These are phyloP conservation scores for Torulaspora maleeae DNA, from an alignment of 805 yeast genomes.

Conservation along the genomic window DNA sequence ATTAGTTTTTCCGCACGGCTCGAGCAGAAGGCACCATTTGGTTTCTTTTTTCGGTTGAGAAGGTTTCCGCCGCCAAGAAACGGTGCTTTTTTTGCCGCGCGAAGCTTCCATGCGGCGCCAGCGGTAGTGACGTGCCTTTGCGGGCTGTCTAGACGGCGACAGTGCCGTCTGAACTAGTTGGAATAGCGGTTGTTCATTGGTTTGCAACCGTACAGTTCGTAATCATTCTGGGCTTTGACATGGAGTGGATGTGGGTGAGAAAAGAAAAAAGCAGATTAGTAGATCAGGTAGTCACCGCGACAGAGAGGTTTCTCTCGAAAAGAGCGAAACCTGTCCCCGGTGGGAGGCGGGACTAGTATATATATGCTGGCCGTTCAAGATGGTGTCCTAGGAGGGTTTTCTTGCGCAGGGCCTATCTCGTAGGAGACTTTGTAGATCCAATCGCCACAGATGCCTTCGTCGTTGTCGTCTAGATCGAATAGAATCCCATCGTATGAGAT, in stretches of 20 bases:
- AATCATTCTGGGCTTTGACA: too few species aligned
- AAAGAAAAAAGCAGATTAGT: not conserved
- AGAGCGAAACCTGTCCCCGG: not conserved
- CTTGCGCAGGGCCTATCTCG: too few species aligned
- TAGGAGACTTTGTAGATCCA: not conserved
- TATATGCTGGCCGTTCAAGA: not conserved
- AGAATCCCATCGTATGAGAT: conserved; percentile 15
- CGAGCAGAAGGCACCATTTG: not conserved
- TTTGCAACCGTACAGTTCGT: too few species aligned
- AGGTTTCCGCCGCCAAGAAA: not conserved
- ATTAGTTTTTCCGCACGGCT: not conserved
- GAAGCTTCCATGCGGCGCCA: not conserved
- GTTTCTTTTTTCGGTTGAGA: not conserved
- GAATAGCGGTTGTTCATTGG: too few species aligned
- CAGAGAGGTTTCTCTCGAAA: not conserved
- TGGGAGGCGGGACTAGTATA: not conserved
- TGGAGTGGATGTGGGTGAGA: not conserved
- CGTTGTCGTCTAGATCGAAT: conserved; percentile 8
- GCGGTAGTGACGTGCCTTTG: not conserved
- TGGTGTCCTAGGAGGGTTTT: not conserved
- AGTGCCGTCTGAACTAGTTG: not conserved
- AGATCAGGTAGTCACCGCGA: not conserved
- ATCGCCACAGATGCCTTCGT: conserved; percentile 2
- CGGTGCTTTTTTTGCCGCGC: not conserved
- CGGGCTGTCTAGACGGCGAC: not conserved